Evolutionary conservation across 2,329 filamentous ascomycete species (phyloP).

Genomic region (Domatiomyces catenatus): DNA sequence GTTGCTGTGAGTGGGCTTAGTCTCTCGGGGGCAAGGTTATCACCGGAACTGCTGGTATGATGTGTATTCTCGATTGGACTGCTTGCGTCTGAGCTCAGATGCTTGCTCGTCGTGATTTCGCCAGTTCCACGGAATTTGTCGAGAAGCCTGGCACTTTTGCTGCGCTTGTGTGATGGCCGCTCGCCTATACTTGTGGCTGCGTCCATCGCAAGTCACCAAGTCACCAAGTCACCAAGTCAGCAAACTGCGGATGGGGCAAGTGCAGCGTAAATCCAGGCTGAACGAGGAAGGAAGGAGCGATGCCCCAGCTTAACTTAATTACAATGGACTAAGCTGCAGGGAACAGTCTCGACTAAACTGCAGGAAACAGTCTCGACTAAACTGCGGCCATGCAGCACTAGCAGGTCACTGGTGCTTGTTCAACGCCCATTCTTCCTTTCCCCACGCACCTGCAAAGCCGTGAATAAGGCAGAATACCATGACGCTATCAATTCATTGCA

Average conservation of each 20-base stretch:
- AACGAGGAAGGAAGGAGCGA: too few relatives aligned
- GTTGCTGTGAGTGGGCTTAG: constrained; percentile 10
- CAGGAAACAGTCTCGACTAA: too few relatives aligned
- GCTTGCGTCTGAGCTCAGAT: constrained; percentile 22
- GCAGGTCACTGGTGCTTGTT: too few relatives aligned
- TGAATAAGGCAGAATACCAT: too few relatives aligned
- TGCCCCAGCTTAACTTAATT: too few relatives aligned
- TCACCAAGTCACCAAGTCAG: neutral
- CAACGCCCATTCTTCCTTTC: too few relatives aligned
- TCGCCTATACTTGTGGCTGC: neutral
- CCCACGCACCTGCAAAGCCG: too few relatives aligned
- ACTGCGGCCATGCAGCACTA: too few relatives aligned
- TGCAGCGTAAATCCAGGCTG: neutral
- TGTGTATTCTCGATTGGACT: constrained; percentile 9
- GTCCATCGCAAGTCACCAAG: neutral
- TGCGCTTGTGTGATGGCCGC: constrained; percentile 32
- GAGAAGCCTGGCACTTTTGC: constrained; percentile 38
- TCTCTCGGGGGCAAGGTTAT: constrained; percentile 6
- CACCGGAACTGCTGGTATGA: constrained; percentile 6
- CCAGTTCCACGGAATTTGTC: constrained; percentile 34
- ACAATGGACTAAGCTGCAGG: too few relatives aligned
- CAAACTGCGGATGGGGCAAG: neutral
- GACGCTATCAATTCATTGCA: too few relatives aligned
- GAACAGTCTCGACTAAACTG: too few relatives aligned
- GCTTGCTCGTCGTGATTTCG: constrained; percentile 31